Conservation (phyloP, 306 rosid species). For the Luffa acutangula region DNA sequence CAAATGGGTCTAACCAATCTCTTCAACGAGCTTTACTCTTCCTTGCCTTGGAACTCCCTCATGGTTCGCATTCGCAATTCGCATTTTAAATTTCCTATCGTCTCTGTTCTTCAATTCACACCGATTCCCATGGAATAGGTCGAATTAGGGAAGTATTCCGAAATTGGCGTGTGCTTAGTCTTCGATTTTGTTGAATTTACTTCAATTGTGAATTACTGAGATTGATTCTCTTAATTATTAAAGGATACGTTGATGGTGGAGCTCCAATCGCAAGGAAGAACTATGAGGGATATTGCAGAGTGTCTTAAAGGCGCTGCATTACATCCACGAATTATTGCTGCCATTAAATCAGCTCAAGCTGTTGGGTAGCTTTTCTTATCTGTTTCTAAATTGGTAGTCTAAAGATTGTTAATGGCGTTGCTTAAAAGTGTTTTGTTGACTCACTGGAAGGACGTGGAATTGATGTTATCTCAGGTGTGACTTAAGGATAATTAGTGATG, state of each 20-base stretch:
- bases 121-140: background rate
- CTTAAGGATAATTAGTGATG: slow-evolving; percentile 63
- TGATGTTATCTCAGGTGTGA: slow-evolving; percentile 46
- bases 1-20: slow-evolving; percentile 46
- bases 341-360: slow-evolving; percentile 52
- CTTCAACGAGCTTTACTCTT: slow-evolving; percentile 45
- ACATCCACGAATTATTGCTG: slow-evolving; percentile 43
- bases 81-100: background rate
- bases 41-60: slow-evolving; percentile 64
- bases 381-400: background rate
- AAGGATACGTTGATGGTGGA: slow-evolving; percentile 57
- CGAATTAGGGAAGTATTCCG: background rate
- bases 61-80: slow-evolving; percentile 31
- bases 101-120: background rate
- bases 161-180: background rate
- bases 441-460: background rate
- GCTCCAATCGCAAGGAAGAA: slow-evolving; percentile 55
- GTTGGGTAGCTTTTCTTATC: slow-evolving; percentile 31
- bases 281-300: slow-evolving; percentile 25
- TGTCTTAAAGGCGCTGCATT: slow-evolving; percentile 39
- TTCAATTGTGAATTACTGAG: background rate
- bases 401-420: background rate
- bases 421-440: background rate
- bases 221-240: background rate
- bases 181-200: background rate